Base-by-base conservation (phyloP, 2,329 filamentous ascomycete genomes). In the Xylariomycetidae sp. region DNA sequence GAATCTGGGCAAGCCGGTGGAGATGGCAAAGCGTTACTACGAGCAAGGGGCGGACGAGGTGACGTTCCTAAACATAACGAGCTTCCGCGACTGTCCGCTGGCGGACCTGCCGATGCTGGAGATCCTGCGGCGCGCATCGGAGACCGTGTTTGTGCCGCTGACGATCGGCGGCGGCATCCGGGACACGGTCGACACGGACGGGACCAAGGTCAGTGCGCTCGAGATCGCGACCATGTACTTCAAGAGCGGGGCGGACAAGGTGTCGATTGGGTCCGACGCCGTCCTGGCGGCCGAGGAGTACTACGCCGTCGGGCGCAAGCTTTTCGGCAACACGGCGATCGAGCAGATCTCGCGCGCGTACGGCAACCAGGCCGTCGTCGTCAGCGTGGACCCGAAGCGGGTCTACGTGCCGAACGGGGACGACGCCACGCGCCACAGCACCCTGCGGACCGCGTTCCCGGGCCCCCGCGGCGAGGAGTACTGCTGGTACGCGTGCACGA, bases 401-500 rank as follows among this genome's bases (percentile, higher is more conserved):
- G 80, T 97, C 9, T 96, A 94, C 62, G 85, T 96, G 3, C 74
- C 76, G 27, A 81, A 82, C 20, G 20, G 20, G 25, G 64, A 72
- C 16, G 76, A 82, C 31, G 88, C 86, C 34, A 72, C 74, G 1
- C 82, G 87, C 52, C 84, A 92, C 61, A 64, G 68, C 60, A 86
- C 82, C 11, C 67, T 96, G 53, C 67, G 72, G 53, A 95, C 90
- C 0, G 57, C 63, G 1, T 74, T 68, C 41, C 80, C 78, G 0
- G 88, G 89, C 7, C 80, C 85, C 15, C 72, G 75, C 27, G 88
- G 88, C 17, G 86, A 96, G 61, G 66, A 69, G 33, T 84, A 80
- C 62, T 95, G 88, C 67, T 98, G 90, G 90, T 98, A 96, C 59
- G 89, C 92, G 37, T 97, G 92, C 66, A 98, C 92, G 6, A 88